Evolutionary conservation across 2,329 filamentous ascomycete species (phyloP).

Genomic region (Thielaviopsis euricoi): DNA sequence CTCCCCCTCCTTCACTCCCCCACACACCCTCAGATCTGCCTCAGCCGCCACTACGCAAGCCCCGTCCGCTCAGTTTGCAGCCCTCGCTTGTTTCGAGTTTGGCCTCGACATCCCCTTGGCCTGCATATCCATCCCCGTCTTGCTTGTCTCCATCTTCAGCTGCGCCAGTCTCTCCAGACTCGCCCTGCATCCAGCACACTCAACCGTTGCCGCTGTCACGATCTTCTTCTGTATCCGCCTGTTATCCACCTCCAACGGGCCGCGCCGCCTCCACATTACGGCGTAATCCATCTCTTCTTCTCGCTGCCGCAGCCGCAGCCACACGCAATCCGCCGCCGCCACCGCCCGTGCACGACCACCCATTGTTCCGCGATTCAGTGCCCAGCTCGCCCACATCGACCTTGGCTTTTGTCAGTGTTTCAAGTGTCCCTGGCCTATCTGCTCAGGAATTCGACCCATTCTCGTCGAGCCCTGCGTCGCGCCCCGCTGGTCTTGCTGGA

Average conservation of each 20-base stretch:
- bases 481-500: background rate
- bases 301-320: conserved; percentile 5
- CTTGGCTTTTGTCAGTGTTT: background rate
- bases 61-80: background rate
- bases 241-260: background rate
- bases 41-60: background rate
- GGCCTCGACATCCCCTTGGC: background rate
- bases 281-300: conserved; percentile 3
- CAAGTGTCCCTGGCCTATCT: background rate
- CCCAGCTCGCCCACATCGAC: background rate
- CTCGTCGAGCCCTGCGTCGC: background rate
- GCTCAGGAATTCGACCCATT: background rate
- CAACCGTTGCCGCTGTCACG: background rate
- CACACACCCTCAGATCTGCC: background rate
- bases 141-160: background rate
- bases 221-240: conserved; percentile 1
- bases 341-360: conserved; percentile 8
- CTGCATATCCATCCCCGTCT: background rate
- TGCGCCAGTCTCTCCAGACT: background rate
- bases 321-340: conserved; percentile 2
- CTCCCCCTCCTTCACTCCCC: background rate
- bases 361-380: conserved; percentile 5
- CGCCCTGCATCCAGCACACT: too few relatives aligned
- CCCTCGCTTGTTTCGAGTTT: background rate
- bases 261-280: background rate